A percentile compares a stretch with the other conserved stretches of the same genome.
phyloP scores from a whole-genome alignment of 1,139 yeast species.

The Pichia sp. region DNA sequence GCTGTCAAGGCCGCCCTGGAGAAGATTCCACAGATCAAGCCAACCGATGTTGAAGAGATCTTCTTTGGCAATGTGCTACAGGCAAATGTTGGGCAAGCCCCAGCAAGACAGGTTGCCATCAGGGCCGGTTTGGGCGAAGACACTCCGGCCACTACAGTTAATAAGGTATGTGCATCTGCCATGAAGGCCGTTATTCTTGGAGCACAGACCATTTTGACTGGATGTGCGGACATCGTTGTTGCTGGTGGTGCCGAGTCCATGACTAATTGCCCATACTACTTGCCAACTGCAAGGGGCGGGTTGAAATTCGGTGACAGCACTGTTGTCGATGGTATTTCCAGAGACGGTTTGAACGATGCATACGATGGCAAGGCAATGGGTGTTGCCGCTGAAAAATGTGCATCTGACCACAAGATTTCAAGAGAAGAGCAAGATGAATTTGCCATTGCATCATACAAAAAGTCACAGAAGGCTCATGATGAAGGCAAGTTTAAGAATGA shows the following conservation, averaged over 20 bases:
- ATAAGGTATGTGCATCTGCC: slow-evolving; percentile 97
- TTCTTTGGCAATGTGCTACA: slow-evolving; percentile 89
- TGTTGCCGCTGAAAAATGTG: slow-evolving; percentile 94
- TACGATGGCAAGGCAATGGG: slow-evolving; percentile 90
- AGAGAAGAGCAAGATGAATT: slow-evolving; percentile 71
- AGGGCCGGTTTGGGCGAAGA: slow-evolving; percentile 79
- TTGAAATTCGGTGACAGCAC: slow-evolving; percentile 80
- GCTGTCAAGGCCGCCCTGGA: slow-evolving; percentile 87
- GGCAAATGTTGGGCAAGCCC: slow-evolving; percentile 95
- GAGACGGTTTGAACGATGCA: slow-evolving; percentile 90
- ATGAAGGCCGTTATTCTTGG: slow-evolving; percentile 87
- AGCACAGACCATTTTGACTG: slow-evolving; percentile 85
- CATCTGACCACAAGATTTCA: slow-evolving; percentile 58
- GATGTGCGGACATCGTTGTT: slow-evolving; percentile 86
- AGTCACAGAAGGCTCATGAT: slow-evolving; percentile 74
- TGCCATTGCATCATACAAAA: slow-evolving; percentile 64
- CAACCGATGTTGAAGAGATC: slow-evolving; percentile 80
- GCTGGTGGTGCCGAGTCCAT: slow-evolving; percentile 98
- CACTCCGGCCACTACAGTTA: slow-evolving; percentile 82
- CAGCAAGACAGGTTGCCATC: slow-evolving; percentile 95
- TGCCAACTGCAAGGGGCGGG: slow-evolving; percentile 82
- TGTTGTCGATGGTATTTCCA: slow-evolving; percentile 80
- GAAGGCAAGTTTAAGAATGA: slow-evolving; percentile 78
- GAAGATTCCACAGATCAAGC: slow-evolving; percentile 76
- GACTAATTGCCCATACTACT: slow-evolving; percentile 93